Base-by-base conservation (phyloP, 2,329 filamentous ascomycete species). In the Ceratocystis papillata region DNA sequence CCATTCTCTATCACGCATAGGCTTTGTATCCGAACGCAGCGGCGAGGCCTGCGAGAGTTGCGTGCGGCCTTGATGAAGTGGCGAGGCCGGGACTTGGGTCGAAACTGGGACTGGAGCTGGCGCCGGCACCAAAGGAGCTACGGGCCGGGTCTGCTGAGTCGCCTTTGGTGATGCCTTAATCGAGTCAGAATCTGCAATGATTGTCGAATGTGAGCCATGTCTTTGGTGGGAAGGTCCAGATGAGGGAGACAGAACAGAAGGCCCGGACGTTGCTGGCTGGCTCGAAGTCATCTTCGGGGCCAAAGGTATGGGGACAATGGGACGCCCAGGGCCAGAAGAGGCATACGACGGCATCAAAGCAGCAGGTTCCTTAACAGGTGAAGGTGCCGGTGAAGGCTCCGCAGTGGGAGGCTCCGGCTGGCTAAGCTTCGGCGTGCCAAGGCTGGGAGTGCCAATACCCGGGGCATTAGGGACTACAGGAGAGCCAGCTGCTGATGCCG, bases 1-100 rank as follows among this genome's bases (percentile, higher is more conserved):
- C n/a, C 69, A 60, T 17, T 69, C 70, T 37, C 28, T 59, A 57
- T 69, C 69, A n/a, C 67, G 69, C 55, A 70, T 69, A 33, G 70
- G 68, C 63, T 72, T 71, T 55, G 71, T 75, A 73, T 22, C 73
- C 73, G 63, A 75, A 73, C 10, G 73, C 72, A 22, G 72, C 70
- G 7, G 71, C 71, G 15, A 74, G 55, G 10, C 55, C 12, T 59
- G 55, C 15, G 6, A 59, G 12, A n/a, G 28, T 37, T 59, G 55
- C 5, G 28, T 30, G 3, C 71, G 67, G 73, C 74, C 71, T 55
- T 65, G 59, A 60, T 48, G 62, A 37, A 63, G 62, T 25, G 62
- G 62, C 37, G 62, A 63, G 25, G 62, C 45, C 20, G 60, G 22
- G 17, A 41, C 37, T 41, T 41, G 37, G 37, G 37, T 41, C 37